Percentiles rank a stretch among this genome's conserved stretches.
Conservation (phyloP, 768 basidiomycete species). For the Termitomyces sp. region DNA sequence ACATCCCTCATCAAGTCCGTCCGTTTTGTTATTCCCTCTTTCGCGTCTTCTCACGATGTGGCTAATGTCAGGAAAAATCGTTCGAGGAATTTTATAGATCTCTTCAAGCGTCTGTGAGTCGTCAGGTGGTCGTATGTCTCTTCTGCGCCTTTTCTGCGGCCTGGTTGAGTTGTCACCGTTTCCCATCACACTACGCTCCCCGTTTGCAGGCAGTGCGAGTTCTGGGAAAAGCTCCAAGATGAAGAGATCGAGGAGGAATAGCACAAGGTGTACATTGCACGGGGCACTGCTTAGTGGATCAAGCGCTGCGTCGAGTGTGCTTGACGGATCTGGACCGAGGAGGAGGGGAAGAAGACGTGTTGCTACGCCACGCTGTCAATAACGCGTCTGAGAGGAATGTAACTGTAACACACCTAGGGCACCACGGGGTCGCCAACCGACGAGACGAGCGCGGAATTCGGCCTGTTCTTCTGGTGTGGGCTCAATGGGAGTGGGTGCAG, state of each 20-base stretch:
- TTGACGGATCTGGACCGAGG: slow-evolving; percentile 47
- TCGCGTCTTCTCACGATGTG: background rate
- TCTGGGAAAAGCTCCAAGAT: slow-evolving; percentile 78
- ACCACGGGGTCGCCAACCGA: slow-evolving; percentile 32
- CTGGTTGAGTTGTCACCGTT: background rate
- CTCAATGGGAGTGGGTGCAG: slow-evolving; percentile 64
- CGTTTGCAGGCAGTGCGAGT: slow-evolving; percentile 29
- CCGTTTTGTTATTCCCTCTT: background rate
- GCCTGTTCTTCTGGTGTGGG: slow-evolving; percentile 76
- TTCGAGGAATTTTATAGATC: slow-evolving; percentile 1
- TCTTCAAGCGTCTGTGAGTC: background rate
- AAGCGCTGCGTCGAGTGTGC: slow-evolving; percentile 47
- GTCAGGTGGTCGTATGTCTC: background rate
- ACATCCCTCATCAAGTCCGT: slow-evolving; percentile 1
- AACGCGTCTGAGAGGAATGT: background rate
- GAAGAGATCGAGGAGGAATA: slow-evolving; percentile 70
- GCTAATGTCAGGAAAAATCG: background rate
- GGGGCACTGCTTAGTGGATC: slow-evolving; percentile 55
- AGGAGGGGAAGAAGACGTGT: slow-evolving; percentile 44
- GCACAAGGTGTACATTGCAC: slow-evolving; percentile 77
- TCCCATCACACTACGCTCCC: background rate
- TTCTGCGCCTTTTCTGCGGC: background rate
- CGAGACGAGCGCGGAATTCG: slow-evolving; percentile 42
- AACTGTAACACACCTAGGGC: slow-evolving; percentile 25
- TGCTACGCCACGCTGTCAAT: slow-evolving; percentile 10